Evolutionary conservation across 306 rosid genomes (phyloP).

Genomic region (Medicago arabica): DNA sequence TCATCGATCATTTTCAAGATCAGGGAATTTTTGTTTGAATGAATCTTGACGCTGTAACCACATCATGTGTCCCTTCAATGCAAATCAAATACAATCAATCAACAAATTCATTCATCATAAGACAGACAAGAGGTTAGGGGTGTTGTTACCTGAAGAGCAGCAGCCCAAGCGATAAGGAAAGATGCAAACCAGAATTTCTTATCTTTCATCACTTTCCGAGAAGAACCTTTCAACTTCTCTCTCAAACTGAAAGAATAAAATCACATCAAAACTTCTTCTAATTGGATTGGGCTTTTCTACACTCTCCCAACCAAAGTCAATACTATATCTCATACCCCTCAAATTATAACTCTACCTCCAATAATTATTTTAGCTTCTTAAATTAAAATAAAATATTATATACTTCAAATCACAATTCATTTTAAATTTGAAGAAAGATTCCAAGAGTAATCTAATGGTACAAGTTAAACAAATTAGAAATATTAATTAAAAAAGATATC

Average conservation of each 20-base stretch:
- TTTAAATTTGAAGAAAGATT: too few species aligned
- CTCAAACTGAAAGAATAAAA: too few species aligned
- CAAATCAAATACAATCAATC: too few species aligned
- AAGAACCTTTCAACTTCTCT: too few species aligned
- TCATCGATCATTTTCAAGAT: slow-evolving; percentile 33
- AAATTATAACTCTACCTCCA: too few species aligned
- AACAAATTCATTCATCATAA: neutral
- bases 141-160: slow-evolving; percentile 63
- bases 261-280: neutral
- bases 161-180: slow-evolving; percentile 76
- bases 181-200: slow-evolving; percentile 84
- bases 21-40: slow-evolving; percentile 74
- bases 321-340: too few species aligned
- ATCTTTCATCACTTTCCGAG: slow-evolving; percentile 65
- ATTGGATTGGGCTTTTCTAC: neutral
- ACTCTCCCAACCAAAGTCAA: neutral
- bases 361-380: too few species aligned
- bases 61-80: slow-evolving; percentile 77
- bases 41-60: slow-evolving; percentile 82
- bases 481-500: too few species aligned
- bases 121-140: neutral
- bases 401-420: too few species aligned
- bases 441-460: too few species aligned
- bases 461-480: too few species aligned
- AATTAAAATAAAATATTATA: too few species aligned